Evolutionary conservation across 805 yeast species (phyloP), one percentile per base, ranked within the genome.

Genomic region (Wickerhamiella slavikovae): DNA sequence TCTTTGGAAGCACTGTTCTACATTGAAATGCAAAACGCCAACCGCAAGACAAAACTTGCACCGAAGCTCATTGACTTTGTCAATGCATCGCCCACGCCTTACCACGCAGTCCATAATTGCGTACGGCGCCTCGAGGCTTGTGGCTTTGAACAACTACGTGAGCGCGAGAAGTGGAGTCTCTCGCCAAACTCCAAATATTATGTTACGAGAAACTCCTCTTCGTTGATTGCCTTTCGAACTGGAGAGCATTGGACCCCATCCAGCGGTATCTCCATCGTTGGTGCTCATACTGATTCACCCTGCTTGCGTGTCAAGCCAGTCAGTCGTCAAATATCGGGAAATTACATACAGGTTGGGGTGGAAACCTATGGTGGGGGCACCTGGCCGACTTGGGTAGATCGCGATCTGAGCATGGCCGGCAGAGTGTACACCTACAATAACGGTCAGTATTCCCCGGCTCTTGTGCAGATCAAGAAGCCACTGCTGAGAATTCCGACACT

Each of bases 271-370:
- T 68, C 95, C 4, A 71, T 89, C 30, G 75, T 83, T 21, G 98
- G 96, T 12, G 93, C 94, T 2, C 98, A 85, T 52, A 83, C 95
- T 0, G 98, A 85, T 51, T 77, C 93, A 4, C 96, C 96, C 8
- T 70, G 79, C 19, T 59, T 85, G 39, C 65, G 92, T n/a, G 67
- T 85, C 40, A 89, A 85, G 54, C 98, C 98, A 9, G 59, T 75
- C 18, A 76, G 93, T 15, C 69, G 71, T 45, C 67, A 66, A 40
- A 50, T 56, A 8, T 55, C 60, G 5, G 35, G 77, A 42, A 92
- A 92, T 1, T 85, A 70, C 44, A 62, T 69, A 32, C 93, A 83
- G 49, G 69, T 89, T 13, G 96, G 93, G 22, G 92, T 89, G 7
- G 96, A 89, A 52, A 67, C 73, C 29, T 85, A 85, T 45, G 96